A percentile compares a stretch with the other conserved stretches of the same genome.
Conservation (phyloP, 2,329 filamentous ascomycete genomes). For the Phaeoacremonium minimum region DNA sequence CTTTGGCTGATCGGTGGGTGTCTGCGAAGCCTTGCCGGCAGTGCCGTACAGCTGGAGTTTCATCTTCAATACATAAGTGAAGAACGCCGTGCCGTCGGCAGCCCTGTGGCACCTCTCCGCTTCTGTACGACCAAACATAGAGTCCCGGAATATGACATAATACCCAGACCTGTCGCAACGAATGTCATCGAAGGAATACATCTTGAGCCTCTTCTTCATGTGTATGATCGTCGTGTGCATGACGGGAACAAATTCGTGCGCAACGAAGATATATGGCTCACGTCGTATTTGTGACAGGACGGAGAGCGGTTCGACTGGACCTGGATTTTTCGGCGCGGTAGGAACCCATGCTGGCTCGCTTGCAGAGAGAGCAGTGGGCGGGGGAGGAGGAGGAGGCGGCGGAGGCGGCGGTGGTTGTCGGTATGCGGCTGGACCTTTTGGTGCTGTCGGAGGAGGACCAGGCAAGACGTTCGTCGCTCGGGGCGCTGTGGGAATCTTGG, state of each 20-base stretch:
- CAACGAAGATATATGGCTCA: constrained; percentile 86
- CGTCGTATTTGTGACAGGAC: constrained; percentile 67
- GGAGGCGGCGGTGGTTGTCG: constrained; percentile 27
- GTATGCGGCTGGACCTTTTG: constrained; percentile 72
- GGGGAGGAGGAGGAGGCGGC: constrained; percentile 19
- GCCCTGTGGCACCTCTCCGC: constrained; percentile 74
- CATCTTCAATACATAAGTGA: constrained; percentile 91
- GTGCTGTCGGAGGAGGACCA: constrained; percentile 76
- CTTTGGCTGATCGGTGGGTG: constrained; percentile 16
- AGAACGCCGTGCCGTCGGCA: constrained; percentile 78
- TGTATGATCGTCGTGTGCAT: constrained; percentile 82
- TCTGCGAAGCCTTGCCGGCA: constrained; percentile 21
- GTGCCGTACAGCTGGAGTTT: constrained; percentile 55
- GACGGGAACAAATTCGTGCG: constrained; percentile 82
- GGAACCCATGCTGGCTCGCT: constrained; percentile 29
- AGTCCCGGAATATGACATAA: constrained; percentile 85
- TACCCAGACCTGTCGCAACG: constrained; percentile 83
- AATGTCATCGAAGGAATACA: constrained; percentile 76
- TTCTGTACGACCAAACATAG: constrained; percentile 70
- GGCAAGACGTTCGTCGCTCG: constrained; percentile 40
- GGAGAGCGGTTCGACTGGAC: constrained; percentile 60
- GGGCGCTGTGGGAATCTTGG: constrained; percentile 23
- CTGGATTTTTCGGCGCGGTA: constrained; percentile 41
- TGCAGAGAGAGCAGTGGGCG: constrained; percentile 22
- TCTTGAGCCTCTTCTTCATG: constrained; percentile 83